Conservation (phyloP, 805 yeast species). For the Wickerhamomyces queroliae region DNA sequence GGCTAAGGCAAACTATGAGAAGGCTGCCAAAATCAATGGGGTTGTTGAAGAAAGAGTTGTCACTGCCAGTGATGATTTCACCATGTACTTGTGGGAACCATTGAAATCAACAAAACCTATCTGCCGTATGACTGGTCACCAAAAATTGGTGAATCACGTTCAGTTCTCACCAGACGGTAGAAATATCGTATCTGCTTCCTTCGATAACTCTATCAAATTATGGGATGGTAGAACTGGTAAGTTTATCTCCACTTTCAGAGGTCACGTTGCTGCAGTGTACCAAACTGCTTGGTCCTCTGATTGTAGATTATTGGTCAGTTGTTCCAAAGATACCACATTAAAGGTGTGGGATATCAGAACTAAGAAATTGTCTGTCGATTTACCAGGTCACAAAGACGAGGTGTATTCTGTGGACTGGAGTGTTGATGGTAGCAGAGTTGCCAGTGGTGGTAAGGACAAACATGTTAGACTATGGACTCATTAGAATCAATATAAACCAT, state of each 20-base stretch:
- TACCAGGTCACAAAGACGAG: conserved; percentile 96
- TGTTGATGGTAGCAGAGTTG: conserved; percentile 86
- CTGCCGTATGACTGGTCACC: conserved; percentile 96
- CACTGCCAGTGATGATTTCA: conserved; percentile 95
- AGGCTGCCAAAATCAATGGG: conserved; percentile 50
- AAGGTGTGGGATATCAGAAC: conserved; percentile 95
- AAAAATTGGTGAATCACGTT: conserved; percentile 92
- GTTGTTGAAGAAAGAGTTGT: conserved; percentile 79
- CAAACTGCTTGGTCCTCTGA: conserved; percentile 98
- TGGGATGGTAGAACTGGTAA: conserved; percentile 97
- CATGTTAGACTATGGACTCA: conserved; percentile 93
- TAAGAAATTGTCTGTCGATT: conserved; percentile 74
- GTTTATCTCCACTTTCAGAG: conserved; percentile 84
- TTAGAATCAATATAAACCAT: too few relatives aligned
- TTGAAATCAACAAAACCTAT: conserved; percentile 73
- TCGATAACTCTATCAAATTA: conserved; percentile 89
- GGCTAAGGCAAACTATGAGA: conserved; percentile 49
- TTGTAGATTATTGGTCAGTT: conserved; percentile 82
- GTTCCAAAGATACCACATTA: conserved; percentile 93
- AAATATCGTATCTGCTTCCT: conserved; percentile 83
- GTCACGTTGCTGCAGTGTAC: conserved; percentile 97
- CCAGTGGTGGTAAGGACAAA: conserved; percentile 97
- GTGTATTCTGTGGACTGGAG: conserved; percentile 98
- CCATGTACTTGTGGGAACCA: conserved; percentile 98
- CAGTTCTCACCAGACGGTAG: conserved; percentile 95